Evolutionary conservation across 257 asterid genomes (phyloP).

Genomic region (Buddleja alternifolia): DNA sequence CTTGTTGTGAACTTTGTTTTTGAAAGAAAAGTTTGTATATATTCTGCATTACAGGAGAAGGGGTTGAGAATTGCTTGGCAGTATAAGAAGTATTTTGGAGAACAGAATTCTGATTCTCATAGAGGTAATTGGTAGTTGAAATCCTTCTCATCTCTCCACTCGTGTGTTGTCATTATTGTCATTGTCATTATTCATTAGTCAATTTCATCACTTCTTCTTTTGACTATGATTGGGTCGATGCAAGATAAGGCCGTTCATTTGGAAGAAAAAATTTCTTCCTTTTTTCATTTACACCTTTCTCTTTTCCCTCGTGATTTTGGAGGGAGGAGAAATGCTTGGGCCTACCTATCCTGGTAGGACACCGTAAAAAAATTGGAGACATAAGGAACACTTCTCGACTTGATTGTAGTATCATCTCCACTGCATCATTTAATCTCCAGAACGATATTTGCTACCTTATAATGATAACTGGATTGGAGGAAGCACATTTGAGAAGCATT

Average conservation of each 20-base stretch:
- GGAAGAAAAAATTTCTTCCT: neutral
- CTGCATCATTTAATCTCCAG: neutral
- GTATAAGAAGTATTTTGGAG: conserved; percentile 85
- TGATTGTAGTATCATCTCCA: too few species aligned
- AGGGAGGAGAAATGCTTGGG: too few species aligned
- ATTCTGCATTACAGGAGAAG: conserved; percentile 57
- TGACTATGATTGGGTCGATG: too few species aligned
- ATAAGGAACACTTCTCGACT: too few species aligned
- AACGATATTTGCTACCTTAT: neutral
- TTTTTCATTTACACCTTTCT: conserved; percentile 7
- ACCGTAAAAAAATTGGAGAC: too few species aligned
- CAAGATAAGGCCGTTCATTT: too few species aligned
- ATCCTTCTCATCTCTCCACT: conserved; percentile 2
- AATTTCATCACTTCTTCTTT: neutral
- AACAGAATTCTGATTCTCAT: conserved; percentile 63
- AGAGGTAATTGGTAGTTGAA: conserved; percentile 49
- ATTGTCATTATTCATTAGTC: neutral
- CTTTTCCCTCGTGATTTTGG: too few species aligned
- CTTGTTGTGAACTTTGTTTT: conserved; percentile 12
- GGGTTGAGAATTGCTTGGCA: conserved; percentile 99
- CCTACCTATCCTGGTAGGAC: too few species aligned
- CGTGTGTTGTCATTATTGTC: neutral
- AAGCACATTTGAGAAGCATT: conserved; percentile 17
- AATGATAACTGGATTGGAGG: neutral
- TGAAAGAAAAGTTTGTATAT: conserved; percentile 14